Evolutionary conservation across 2,329 filamentous ascomycete species (phyloP).

Genomic region (Trichophyton verrucosum): DNA sequence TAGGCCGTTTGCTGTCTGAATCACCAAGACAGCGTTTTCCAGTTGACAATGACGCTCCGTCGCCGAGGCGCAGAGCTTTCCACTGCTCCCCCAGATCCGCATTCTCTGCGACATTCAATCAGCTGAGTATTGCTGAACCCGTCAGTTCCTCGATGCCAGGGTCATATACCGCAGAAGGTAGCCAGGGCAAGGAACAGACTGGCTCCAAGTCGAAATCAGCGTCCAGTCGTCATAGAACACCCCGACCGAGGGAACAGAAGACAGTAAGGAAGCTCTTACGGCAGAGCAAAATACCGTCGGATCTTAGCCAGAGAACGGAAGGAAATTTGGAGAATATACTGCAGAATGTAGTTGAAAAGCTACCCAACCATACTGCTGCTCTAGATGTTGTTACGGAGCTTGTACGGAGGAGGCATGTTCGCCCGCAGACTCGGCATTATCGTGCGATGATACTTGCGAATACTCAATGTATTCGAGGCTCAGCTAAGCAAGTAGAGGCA

Average conservation of each 20-base stretch:
- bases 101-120: neutral
- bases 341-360: constrained; percentile 16
- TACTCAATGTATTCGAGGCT: constrained; percentile 50
- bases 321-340: constrained; percentile 21
- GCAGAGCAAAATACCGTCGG: constrained; percentile 13
- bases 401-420: constrained; percentile 26
- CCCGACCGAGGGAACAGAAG: neutral
- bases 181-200: neutral
- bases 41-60: neutral
- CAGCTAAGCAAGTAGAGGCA: constrained; percentile 47
- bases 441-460: constrained; percentile 64
- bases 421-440: constrained; percentile 42
- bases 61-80: neutral
- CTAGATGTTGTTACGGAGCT: constrained; percentile 27
- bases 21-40: neutral
- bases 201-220: neutral
- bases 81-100: neutral
- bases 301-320: constrained; percentile 14
- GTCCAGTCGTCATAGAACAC: neutral
- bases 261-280: neutral
- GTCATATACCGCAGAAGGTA: neutral
- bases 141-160: neutral
- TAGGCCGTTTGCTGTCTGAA: constrained; percentile 12
- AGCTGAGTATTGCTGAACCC: neutral
- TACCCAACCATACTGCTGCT: constrained; percentile 18